phyloP scores from a whole-genome alignment of 495 filamentous ascomycete species.

The Zalerion maritima region DNA sequence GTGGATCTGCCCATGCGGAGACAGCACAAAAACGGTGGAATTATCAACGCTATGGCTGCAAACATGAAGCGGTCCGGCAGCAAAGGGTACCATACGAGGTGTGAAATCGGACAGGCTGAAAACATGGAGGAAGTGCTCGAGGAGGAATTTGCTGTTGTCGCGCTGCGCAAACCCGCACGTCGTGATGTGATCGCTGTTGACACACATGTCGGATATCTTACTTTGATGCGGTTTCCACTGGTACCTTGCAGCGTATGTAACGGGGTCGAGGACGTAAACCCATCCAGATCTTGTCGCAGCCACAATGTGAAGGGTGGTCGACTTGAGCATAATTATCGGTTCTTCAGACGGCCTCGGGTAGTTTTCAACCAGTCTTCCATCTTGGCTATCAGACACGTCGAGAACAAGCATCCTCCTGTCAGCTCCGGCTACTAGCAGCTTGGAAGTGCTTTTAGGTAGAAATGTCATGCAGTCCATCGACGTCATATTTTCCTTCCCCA shows the following conservation, averaged over 20 bases:
- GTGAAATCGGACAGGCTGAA: conserved; percentile 77
- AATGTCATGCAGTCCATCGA: conserved; percentile 89
- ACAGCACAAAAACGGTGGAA: conserved; percentile 81
- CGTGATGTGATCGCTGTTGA: conserved; percentile 75
- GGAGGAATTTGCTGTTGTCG: conserved; percentile 38
- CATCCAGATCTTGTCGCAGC: conserved; percentile 74
- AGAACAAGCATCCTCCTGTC: conserved; percentile 81
- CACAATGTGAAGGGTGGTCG: conserved; percentile 75
- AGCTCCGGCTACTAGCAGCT: conserved; percentile 74
- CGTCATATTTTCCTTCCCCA: conserved; percentile 44
- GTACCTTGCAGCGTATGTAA: conserved; percentile 61
- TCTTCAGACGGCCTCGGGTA: not conserved
- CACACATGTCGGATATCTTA: conserved; percentile 88
- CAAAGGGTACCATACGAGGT: conserved; percentile 89
- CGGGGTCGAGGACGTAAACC: conserved; percentile 71
- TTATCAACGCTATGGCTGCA: conserved; percentile 90
- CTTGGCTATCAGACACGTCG: conserved; percentile 71
- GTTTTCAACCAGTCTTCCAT: conserved; percentile 48
- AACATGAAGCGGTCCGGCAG: conserved; percentile 79
- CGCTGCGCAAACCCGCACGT: conserved; percentile 74
- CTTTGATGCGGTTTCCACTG: conserved; percentile 77
- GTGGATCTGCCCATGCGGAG: conserved; percentile 81
- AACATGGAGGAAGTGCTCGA: conserved; percentile 84
- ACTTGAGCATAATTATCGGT: conserved; percentile 40
- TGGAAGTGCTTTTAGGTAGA: conserved; percentile 62